Conservation (phyloP, 2,329 filamentous ascomycete genomes). For the Capronia americana region DNA sequence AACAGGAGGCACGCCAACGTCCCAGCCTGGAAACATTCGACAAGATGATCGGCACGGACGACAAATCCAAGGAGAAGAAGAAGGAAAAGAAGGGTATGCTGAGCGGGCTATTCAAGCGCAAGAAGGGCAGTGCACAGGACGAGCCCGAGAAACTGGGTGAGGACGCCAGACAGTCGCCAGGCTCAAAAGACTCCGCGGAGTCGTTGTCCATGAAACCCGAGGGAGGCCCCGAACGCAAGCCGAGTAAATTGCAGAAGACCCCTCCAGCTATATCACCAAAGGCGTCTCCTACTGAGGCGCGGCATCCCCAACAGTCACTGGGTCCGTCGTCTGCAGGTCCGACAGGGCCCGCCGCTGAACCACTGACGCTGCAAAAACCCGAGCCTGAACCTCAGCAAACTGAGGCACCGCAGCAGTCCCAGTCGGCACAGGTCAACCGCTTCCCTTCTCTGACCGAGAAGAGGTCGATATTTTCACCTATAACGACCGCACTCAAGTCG, state of each 20-base stretch:
- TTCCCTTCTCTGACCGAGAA: conserved; percentile 39
- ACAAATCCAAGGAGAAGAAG: conserved; percentile 73
- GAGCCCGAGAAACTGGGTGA: conserved; percentile 66
- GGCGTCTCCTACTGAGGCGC: conserved; percentile 41
- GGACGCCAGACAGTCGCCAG: conserved; percentile 58
- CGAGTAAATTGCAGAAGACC: conserved; percentile 75
- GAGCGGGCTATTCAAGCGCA: conserved; percentile 71
- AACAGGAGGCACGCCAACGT: conserved; percentile 70
- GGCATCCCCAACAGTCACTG: conserved; percentile 33
- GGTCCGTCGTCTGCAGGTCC: conserved; percentile 22
- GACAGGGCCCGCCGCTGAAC: conserved; percentile 29
- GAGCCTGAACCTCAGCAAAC: conserved; percentile 21
- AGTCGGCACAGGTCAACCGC: conserved; percentile 30
- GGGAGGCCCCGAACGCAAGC: conserved; percentile 60
- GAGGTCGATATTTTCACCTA: conserved; percentile 34
- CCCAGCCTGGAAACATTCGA: conserved; percentile 78
- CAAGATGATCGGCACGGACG: conserved; percentile 64
- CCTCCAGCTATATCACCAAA: conserved; percentile 52
- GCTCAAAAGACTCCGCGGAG: conserved; percentile 54
- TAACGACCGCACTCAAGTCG: conserved; percentile 34
- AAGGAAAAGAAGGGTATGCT: conserved; percentile 78
- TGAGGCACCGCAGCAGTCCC: conserved; percentile 16
- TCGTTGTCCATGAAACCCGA: conserved; percentile 45
- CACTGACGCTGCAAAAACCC: conserved; percentile 31
- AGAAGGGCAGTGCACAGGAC: conserved; percentile 58